Evolutionary conservation across 2,329 filamentous ascomycete species (phyloP).

Genomic region (Aspergillus fructus): DNA sequence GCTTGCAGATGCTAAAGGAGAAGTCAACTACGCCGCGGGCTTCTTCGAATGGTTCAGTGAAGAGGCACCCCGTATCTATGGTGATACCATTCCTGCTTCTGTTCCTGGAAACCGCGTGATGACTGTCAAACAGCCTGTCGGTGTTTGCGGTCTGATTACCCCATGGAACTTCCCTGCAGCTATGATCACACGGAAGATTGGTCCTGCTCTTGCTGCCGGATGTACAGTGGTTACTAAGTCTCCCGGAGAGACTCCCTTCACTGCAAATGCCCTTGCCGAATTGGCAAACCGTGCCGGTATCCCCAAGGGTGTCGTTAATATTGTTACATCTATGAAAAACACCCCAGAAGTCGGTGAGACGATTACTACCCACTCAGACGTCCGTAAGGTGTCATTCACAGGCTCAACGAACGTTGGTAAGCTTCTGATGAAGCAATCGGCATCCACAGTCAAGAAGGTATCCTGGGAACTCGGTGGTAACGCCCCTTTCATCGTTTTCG

Average conservation of each 20-base stretch:
- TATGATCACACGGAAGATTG: constrained; percentile 54
- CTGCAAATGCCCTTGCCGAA: constrained; percentile 82
- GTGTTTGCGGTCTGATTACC: constrained; percentile 66
- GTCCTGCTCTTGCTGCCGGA: constrained; percentile 75
- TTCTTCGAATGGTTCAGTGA: constrained; percentile 66
- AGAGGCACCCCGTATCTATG: constrained; percentile 58
- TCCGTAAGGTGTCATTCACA: constrained; percentile 93
- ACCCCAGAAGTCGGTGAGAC: constrained; percentile 75
- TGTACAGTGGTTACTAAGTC: constrained; percentile 93
- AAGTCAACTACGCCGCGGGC: constrained; percentile 57
- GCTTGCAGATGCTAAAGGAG: constrained; percentile 58
- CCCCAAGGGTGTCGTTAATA: constrained; percentile 85
- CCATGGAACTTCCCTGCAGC: constrained; percentile 65
- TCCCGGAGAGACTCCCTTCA: constrained; percentile 89
- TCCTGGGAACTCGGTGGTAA: constrained; percentile 94
- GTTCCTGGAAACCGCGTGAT: constrained; percentile 61
- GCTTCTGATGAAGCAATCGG: constrained; percentile 86
- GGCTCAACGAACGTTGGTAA: constrained; percentile 67
- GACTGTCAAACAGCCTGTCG: constrained; percentile 65
- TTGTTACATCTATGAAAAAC: constrained; percentile 77
- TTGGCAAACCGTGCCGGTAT: constrained; percentile 84
- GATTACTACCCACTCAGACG: constrained; percentile 71
- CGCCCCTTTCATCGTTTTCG: constrained; percentile 94
- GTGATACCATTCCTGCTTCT: constrained; percentile 61
- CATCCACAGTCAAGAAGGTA: constrained; percentile 78